phyloP scores from a whole-genome alignment of 306 rosid genomes.

The Rosa persica region DNA sequence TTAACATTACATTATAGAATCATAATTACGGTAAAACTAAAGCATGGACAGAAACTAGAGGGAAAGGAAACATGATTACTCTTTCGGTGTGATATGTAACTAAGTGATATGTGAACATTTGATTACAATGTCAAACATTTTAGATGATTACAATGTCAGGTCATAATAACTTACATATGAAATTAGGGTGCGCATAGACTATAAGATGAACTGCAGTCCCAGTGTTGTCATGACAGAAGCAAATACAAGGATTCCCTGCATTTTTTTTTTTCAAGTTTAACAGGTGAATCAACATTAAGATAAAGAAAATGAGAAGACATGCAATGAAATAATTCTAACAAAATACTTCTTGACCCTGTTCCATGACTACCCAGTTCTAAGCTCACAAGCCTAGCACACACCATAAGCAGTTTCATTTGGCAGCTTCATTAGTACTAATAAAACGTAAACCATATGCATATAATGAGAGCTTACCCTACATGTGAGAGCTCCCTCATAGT shows the following conservation, averaged over 20 bases:
- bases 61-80: too few relatives aligned
- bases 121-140: too few relatives aligned
- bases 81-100: too few relatives aligned
- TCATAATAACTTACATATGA: conserved; percentile 57
- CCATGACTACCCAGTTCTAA: background rate
- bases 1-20: too few relatives aligned
- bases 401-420: background rate
- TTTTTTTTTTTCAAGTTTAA: background rate
- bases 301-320: background rate
- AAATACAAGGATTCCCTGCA: conserved; percentile 97
- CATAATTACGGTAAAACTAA: too few relatives aligned
- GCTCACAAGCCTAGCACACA: background rate
- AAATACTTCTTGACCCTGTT: background rate
- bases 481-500: too few relatives aligned
- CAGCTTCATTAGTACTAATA: background rate
- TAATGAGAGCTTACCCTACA: too few relatives aligned
- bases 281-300: too few relatives aligned
- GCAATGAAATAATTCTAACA: background rate
- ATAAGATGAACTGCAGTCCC: conserved; percentile 94
- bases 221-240: conserved; percentile 99
- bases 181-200: conserved; percentile 68
- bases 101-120: too few relatives aligned
- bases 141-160: background rate
- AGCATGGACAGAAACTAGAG: too few relatives aligned
- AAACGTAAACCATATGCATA: background rate